Evolutionary conservation across 352 stramenopile genomes (phyloP).

Genomic region (Paralagenidium karlingii): DNA sequence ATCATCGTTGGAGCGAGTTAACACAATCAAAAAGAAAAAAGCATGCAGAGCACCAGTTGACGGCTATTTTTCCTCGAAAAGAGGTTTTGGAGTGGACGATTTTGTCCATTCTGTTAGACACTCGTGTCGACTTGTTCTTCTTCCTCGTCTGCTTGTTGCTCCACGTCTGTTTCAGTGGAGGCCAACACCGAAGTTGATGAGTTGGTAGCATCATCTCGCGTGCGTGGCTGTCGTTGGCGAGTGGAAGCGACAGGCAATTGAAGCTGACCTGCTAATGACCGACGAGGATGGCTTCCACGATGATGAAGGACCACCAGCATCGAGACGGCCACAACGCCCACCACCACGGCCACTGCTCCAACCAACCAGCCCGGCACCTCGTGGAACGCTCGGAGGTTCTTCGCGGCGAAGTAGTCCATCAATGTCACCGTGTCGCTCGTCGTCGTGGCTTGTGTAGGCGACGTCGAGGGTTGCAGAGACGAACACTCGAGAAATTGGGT

Average conservation of each 20-base stretch:
- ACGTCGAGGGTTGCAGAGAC: neutral
- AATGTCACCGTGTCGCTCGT: neutral
- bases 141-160: neutral
- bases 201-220: neutral
- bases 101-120: conserved; percentile 1
- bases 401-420: neutral
- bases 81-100: no score
- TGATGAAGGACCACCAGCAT: neutral
- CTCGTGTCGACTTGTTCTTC: neutral
- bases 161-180: neutral
- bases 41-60: no score
- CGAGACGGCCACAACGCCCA: neutral
- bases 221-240: neutral
- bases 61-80: no score
- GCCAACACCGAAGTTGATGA: neutral
- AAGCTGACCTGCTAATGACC: neutral
- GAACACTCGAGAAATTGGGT: conserved; percentile 15
- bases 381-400: neutral
- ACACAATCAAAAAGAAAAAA: no score
- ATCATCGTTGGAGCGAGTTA: no score
- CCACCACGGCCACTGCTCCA: neutral
- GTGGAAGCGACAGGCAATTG: no score
- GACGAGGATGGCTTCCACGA: neutral
- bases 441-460: neutral
- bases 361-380: neutral